phyloP scores from a whole-genome alignment of 257 asterid species.

The Nicotiana knightiana region DNA sequence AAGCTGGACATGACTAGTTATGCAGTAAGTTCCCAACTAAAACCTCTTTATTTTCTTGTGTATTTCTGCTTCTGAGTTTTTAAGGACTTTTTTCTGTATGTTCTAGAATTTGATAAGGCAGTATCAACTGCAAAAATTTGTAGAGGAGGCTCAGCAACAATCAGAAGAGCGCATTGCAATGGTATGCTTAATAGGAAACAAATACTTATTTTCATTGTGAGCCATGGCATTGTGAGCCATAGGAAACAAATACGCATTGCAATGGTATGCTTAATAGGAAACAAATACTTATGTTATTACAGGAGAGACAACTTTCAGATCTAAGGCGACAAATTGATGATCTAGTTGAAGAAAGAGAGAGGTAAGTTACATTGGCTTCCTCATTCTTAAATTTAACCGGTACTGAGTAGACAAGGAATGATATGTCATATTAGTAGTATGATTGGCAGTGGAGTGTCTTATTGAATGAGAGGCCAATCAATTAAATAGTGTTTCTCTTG shows the following conservation, averaged over 20 bases:
- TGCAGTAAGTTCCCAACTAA: slow-evolving; percentile 47
- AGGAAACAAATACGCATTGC: slow-evolving; percentile 12
- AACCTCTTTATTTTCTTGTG: neutral
- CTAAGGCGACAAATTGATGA: slow-evolving; percentile 51
- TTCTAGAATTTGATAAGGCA: slow-evolving; percentile 62
- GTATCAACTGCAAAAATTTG: slow-evolving; percentile 63
- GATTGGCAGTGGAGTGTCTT: neutral
- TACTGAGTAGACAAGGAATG: neutral
- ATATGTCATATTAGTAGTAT: neutral
- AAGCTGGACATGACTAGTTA: slow-evolving; percentile 78
- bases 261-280: slow-evolving; percentile 39
- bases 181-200: slow-evolving; percentile 33
- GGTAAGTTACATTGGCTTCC: slow-evolving; percentile 32
- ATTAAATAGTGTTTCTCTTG: neutral
- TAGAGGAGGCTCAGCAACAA: slow-evolving; percentile 70
- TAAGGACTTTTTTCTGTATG: slow-evolving; percentile 3
- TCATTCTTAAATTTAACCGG: neutral
- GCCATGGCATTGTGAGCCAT: too few species aligned
- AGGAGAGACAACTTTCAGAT: slow-evolving; percentile 60
- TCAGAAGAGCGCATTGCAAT: slow-evolving; percentile 41
- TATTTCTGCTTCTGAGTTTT: slow-evolving; percentile 5
- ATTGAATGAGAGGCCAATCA: neutral
- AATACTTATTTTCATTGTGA: neutral
- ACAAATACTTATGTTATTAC: slow-evolving; percentile 3
- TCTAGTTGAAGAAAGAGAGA: slow-evolving; percentile 61